Evolutionary conservation across 2,329 filamentous ascomycete species (phyloP).

Genomic region (Paracamarosporium sp.): DNA sequence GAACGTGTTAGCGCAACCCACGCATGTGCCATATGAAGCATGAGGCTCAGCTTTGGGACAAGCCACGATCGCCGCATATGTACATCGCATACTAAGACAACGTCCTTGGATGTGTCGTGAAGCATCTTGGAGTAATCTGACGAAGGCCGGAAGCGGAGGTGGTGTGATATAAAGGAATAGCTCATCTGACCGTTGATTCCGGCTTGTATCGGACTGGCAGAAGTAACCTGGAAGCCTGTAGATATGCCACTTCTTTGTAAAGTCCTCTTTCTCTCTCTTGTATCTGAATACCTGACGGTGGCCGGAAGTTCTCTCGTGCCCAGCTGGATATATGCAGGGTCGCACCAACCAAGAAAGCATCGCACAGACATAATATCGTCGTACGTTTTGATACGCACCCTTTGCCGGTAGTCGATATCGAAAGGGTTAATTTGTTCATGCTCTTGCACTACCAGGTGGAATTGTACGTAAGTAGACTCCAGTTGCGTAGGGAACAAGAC

Average conservation of each 20-base stretch:
- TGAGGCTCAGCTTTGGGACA: slow-evolving; percentile 3
- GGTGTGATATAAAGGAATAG: neutral
- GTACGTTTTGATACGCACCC: neutral
- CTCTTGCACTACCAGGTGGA: neutral
- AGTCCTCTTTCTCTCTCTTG: neutral
- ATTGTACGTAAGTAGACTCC: neutral
- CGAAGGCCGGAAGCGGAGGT: neutral
- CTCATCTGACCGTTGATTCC: neutral
- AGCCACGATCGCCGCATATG: neutral
- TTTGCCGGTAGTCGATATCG: neutral
- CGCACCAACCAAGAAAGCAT: slow-evolving; percentile 5
- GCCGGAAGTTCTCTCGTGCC: neutral
- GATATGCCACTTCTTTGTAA: neutral
- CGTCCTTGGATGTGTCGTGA: neutral
- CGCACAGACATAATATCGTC: neutral
- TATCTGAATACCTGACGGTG: neutral
- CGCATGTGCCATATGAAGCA: slow-evolving; percentile 2
- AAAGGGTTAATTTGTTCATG: slow-evolving; percentile 3
- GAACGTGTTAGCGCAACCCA: neutral
- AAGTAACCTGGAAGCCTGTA: neutral
- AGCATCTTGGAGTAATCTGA: slow-evolving; percentile 1
- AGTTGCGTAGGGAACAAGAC: neutral
- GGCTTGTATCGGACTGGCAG: neutral
- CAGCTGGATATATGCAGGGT: neutral
- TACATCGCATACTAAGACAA: neutral